Conservation (phyloP, 192 early-diverging fungal species). For the Umbelopsis sp. region DNA sequence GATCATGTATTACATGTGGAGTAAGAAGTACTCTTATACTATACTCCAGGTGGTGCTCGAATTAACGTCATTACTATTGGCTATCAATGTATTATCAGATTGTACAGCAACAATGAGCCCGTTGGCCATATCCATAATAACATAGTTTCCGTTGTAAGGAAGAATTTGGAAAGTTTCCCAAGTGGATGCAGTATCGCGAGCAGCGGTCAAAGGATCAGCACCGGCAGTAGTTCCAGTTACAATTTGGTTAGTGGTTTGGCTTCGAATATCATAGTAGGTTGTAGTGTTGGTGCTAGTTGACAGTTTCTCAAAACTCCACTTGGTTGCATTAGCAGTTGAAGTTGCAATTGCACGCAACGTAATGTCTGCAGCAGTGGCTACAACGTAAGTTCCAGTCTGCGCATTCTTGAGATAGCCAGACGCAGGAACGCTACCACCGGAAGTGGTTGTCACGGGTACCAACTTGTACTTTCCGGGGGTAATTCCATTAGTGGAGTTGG, state of each 20-base stretch:
- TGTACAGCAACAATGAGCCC: slow-evolving; percentile 7
- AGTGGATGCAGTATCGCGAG: slow-evolving; percentile 5
- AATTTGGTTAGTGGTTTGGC: slow-evolving; percentile 1
- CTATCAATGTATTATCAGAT: slow-evolving; percentile 10
- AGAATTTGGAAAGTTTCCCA: slow-evolving; percentile 17
- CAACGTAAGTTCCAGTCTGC: neutral
- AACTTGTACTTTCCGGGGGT: slow-evolving; percentile 17
- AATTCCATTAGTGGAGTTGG: slow-evolving; percentile 11
- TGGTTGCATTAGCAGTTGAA: neutral
- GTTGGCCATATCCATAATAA: slow-evolving; percentile 5
- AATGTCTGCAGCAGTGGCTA: slow-evolving; percentile 5
- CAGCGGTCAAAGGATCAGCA: slow-evolving; percentile 7
- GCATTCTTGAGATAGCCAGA: slow-evolving; percentile 9
- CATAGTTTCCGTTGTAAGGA: neutral
- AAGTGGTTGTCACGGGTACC: neutral
- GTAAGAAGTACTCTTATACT: neutral
- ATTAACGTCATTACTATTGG: neutral
- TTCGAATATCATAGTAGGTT: neutral
- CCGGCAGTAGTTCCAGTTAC: slow-evolving; percentile 5
- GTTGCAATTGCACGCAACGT: neutral
- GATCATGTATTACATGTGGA: neutral
- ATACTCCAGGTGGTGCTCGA: slow-evolving; percentile 4
- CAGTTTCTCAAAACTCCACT: slow-evolving; percentile 11
- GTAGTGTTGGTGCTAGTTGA: slow-evolving; percentile 17
- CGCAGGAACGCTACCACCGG: neutral